Base-by-base conservation (phyloP, 768 basidiomycete genomes). In the Mrakia gelida region DNA sequence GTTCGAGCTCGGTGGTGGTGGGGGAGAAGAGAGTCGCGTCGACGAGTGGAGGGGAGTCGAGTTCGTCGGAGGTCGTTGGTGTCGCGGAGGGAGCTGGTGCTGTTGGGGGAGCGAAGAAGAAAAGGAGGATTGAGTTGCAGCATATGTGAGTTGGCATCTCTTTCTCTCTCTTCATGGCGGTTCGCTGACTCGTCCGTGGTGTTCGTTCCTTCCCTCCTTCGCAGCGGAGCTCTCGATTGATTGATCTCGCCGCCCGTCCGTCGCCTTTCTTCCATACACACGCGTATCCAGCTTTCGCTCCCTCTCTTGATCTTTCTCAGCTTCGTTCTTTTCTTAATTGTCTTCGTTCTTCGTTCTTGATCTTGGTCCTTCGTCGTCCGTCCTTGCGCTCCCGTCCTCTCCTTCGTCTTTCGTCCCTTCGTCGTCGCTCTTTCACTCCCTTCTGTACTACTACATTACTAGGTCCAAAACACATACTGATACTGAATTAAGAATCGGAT, bases 91-190 rank as follows among this genome's bases (percentile, higher is more conserved):
- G 70, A 68, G 85, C 83, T 30, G 83, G 81, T 41, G 79, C 62
- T 28, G 79, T 82, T 6, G 90, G 89, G 79, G 92, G 91, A 3
- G 91, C 91, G 9, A 94, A 92, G 88, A 94, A 94, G 85, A 94
- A 92, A 84, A 88, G 92, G 76, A 87, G 92, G 32, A 89, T 93
- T n/a, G 91, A 89, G 52, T 86, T 93, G 81, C 78, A 65, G 54
- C 81, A 82, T 76, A 32, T 67, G 59, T 59, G 59, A 59, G 59
- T n/a, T n/a, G 11, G 54, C 45, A 1, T 45, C 11, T 45, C 9
- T 2, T 10, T 10, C 45, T 45, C 45, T 45, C 45, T 26, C 54
- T 21, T 54, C 8, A 26, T 18, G n/a, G n/a, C n/a, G n/a, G n/a
- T n/a, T 59, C 26, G 59, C 59, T 59, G 59, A 59, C 59, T 2